Percentiles rank a stretch among this genome's conserved stretches.
Conservation (phyloP, 257 asterid genomes). For the Vinca minor region DNA sequence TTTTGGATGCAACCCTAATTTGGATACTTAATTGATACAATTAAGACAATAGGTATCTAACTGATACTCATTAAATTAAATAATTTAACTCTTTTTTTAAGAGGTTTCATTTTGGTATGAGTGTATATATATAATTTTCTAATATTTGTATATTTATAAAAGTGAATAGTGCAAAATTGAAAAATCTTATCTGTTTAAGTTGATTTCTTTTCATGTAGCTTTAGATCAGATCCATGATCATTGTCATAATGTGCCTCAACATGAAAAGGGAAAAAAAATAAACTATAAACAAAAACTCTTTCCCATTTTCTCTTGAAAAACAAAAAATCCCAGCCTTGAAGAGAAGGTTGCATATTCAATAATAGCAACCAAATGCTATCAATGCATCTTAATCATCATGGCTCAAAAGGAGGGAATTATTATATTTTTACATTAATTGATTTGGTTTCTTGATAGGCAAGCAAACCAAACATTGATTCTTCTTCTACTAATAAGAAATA, state of each 20-base stretch:
- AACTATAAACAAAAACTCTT: background rate
- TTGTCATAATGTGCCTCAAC: no score
- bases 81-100: no score
- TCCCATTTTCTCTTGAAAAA: background rate
- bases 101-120: no score
- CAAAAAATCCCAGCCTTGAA: background rate
- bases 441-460: no score
- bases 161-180: background rate
- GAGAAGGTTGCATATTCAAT: background rate
- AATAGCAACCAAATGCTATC: background rate
- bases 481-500: background rate
- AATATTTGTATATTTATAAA: no score
- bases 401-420: background rate
- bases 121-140: no score
- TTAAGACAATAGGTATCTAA: no score
- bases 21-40: no score
- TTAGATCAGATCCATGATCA: no score
- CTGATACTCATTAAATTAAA: no score
- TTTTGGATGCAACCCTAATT: no score
- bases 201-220: no score
- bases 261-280: background rate
- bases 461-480: background rate
- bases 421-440: background rate
- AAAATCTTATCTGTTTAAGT: background rate
- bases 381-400: background rate